Base-by-base conservation (phyloP, 306 rosid genomes). In the Cucurbita ficifolia region DNA sequence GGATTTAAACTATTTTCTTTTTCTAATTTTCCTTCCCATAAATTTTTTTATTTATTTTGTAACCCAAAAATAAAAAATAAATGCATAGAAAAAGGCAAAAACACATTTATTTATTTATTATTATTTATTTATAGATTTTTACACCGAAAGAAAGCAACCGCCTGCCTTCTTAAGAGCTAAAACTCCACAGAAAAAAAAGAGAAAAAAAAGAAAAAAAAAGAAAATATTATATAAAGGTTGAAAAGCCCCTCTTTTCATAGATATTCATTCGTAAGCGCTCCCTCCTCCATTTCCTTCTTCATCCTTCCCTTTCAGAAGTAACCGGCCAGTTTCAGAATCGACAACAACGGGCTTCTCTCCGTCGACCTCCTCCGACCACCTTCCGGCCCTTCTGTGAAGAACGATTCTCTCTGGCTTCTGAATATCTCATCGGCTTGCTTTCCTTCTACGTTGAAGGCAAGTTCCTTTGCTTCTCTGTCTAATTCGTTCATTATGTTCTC, bases 401-500 rank as follows among this genome's bases (percentile, higher is more conserved):
- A 22, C 0, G 88, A 82, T n/a, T 78, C 53, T 11, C 4, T 55
- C 65, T 84, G 85, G 0, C 74, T 79, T 43, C 10, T 36, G 35
- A 84, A 9, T 10, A 82, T 73, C 43, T 39, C 76, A 54, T 84
- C 79, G 36, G 80, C 73, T 5, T 80, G 72, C 70, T 48, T 1
- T 18, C 76, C 78, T 22, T 81, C 48, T 0, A 85, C 79, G 18
- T 76, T 59, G 65, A 84, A 86, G 0, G 81, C 7, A 14, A 75
- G 6, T 7, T 78, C 84, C 19, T 48, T 78, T 35, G 77, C 88
- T 45, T 52, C 64, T 7, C 33, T 76, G 1, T 60, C 72, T 12
- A 86, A 54, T 39, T 78, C 74, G 8, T 70, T 78, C 73, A 86
- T 55, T 68, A 84, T 78, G 67, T 80, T 86, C 17, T 86, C 83